Evolutionary conservation across 2,329 filamentous ascomycete genomes (phyloP).

Genomic region (Endocalyx cinctus): DNA sequence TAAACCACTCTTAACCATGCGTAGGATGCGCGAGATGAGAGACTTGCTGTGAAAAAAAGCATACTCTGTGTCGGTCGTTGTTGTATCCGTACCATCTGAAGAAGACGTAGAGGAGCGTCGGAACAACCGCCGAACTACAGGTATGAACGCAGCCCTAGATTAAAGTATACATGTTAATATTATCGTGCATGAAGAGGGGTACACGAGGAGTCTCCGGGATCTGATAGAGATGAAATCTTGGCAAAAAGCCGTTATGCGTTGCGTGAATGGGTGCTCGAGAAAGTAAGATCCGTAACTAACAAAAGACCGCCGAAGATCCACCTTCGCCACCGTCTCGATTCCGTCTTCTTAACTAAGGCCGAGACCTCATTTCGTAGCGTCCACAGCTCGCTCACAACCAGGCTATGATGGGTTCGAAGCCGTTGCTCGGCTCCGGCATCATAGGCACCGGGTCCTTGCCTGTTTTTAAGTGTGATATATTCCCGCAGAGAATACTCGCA

Average conservation of each 20-base stretch:
- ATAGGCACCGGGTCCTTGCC: constrained; percentile 23
- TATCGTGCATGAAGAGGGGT: too few relatives aligned
- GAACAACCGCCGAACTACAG: constrained; percentile 47
- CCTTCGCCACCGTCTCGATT: constrained; percentile 47
- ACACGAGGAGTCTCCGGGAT: too few relatives aligned
- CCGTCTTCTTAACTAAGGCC: constrained; percentile 37
- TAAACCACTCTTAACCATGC: constrained; percentile 38
- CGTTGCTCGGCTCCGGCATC: constrained; percentile 37
- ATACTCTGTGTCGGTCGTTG: constrained; percentile 52
- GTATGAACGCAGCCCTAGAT: constrained; percentile 46
- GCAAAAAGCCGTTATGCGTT: too few relatives aligned
- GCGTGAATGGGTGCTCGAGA: too few relatives aligned
- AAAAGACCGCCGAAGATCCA: constrained; percentile 48
- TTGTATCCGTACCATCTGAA: too few relatives aligned
- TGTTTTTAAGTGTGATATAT: constrained; percentile 29
- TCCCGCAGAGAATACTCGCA: constrained; percentile 30
- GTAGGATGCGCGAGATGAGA: constrained; percentile 45
- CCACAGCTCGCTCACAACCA: constrained; percentile 41
- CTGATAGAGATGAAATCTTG: too few relatives aligned
- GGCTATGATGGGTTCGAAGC: constrained; percentile 36
- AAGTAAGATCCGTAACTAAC: constrained; percentile 31
- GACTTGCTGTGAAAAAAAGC: constrained; percentile 48
- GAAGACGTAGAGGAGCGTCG: constrained; percentile 37
- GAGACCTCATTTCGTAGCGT: constrained; percentile 40
- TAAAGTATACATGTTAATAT: too few relatives aligned